Evolutionary conservation across 2,329 filamentous ascomycete genomes (phyloP).

Genomic region (Colletotrichum salicis): DNA sequence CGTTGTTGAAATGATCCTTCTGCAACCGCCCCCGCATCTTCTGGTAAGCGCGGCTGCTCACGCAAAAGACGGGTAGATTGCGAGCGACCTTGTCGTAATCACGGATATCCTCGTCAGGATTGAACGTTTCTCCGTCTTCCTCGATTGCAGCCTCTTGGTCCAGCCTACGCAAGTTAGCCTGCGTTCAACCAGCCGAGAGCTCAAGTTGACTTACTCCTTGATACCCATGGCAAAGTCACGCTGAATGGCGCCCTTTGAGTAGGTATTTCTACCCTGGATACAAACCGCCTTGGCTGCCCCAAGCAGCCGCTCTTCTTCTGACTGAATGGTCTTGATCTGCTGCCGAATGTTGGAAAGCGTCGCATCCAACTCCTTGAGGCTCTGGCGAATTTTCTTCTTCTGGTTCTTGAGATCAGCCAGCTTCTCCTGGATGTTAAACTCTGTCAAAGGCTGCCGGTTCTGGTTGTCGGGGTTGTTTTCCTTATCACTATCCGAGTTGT

Average conservation of each 20-base stretch:
- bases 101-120: slow-evolving; percentile 53
- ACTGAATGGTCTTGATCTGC: slow-evolving; percentile 16
- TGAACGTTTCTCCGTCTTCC: slow-evolving; percentile 21
- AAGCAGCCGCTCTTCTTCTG: slow-evolving; percentile 32
- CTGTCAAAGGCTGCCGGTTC: slow-evolving; percentile 15
- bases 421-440: slow-evolving; percentile 16
- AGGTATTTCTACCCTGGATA: slow-evolving; percentile 66
- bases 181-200: slow-evolving; percentile 49
- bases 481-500: slow-evolving; percentile 25
- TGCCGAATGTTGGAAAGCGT: slow-evolving; percentile 11
- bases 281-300: slow-evolving; percentile 45
- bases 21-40: slow-evolving; percentile 65
- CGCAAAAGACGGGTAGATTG: slow-evolving; percentile 71
- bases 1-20: slow-evolving; percentile 60
- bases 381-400: slow-evolving; percentile 36
- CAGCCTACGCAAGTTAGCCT: slow-evolving; percentile 11
- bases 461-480: slow-evolving; percentile 11
- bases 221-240: slow-evolving; percentile 42
- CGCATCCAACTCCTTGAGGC: slow-evolving; percentile 34
- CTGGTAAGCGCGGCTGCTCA: slow-evolving; percentile 71
- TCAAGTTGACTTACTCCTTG: slow-evolving; percentile 57
- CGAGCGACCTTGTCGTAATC: slow-evolving; percentile 69
- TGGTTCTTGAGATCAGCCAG: slow-evolving; percentile 19
- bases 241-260: slow-evolving; percentile 50
- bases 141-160: slow-evolving; percentile 30